Conservation (phyloP, 805 yeast species). For the Spathaspora arborariae region DNA sequence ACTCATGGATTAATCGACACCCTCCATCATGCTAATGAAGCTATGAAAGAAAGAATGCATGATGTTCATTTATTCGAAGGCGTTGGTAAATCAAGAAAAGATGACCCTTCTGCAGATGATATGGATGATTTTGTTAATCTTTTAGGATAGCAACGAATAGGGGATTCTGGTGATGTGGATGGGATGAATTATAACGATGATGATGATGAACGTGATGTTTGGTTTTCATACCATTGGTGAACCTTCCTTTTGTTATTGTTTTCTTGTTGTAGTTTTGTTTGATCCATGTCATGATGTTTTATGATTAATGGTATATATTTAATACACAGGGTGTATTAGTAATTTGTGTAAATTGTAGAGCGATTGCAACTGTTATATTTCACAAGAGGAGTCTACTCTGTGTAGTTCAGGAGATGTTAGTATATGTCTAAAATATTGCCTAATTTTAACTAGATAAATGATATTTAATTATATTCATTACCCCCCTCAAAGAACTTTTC, state of each 20-base stretch:
- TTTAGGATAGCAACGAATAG: constrained; percentile 7
- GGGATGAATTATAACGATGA: neutral
- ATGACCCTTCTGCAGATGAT: constrained; percentile 1
- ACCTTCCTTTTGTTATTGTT: neutral
- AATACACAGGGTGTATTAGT: neutral
- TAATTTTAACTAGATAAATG: too few species aligned
- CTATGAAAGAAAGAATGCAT: constrained; percentile 2
- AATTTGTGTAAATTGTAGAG: too few species aligned
- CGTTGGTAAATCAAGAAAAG: neutral
- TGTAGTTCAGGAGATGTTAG: too few species aligned
- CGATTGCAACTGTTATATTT: too few species aligned
- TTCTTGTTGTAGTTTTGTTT: neutral
- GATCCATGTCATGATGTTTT: too few species aligned
- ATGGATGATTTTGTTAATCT: constrained; percentile 9
- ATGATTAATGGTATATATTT: too few species aligned
- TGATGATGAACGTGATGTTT: constrained; percentile 3
- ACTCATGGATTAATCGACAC: constrained; percentile 1
- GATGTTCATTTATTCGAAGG: constrained; percentile 7
- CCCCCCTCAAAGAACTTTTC: too few species aligned
- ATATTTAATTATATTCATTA: too few species aligned
- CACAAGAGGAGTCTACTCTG: too few species aligned
- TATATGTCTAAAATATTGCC: too few species aligned
- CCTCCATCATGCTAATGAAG: neutral
- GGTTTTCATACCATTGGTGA: constrained; percentile 2
- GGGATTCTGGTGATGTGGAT: neutral